These are phyloP conservation scores for Solanum appendiculatum DNA, from an alignment of 257 asterid genomes.

Conservation along the genomic window DNA sequence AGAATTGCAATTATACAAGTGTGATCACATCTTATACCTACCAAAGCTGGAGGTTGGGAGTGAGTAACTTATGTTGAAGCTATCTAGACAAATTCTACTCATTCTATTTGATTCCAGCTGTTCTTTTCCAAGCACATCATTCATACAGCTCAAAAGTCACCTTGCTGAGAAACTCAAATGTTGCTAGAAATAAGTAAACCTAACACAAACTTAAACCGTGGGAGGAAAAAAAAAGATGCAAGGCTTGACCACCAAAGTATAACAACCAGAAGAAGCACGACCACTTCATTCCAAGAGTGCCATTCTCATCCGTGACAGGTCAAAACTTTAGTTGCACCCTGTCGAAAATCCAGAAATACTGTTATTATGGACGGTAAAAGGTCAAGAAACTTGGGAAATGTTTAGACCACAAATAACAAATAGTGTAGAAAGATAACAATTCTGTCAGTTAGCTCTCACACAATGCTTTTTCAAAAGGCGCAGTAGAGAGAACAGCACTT, in stretches of 20 bases:
- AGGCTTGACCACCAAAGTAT: not conserved
- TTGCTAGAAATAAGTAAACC: not conserved
- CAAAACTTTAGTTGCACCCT: not conserved
- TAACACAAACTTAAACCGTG: not conserved
- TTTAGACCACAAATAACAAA: not conserved
- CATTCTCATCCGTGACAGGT: not conserved
- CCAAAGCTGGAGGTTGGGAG: not conserved
- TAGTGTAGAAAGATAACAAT: not conserved
- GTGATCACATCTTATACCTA: not conserved
- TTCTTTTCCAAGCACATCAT: not conserved
- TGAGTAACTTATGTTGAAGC: not conserved
- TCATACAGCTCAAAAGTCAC: not conserved
- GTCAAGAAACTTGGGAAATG: not conserved
- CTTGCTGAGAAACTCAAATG: not conserved
- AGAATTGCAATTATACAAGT: conserved; percentile 3
- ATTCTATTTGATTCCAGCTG: not conserved
- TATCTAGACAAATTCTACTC: not conserved
- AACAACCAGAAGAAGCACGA: not conserved
- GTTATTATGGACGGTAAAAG: not conserved
- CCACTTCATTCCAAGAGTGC: not conserved
- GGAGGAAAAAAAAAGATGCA: not conserved
- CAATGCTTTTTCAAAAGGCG: not conserved
- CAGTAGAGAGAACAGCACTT: not conserved
- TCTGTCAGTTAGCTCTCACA: not conserved
- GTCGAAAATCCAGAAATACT: not conserved